Conservation (phyloP, 768 basidiomycete species). For the Cubamyces sp. region DNA sequence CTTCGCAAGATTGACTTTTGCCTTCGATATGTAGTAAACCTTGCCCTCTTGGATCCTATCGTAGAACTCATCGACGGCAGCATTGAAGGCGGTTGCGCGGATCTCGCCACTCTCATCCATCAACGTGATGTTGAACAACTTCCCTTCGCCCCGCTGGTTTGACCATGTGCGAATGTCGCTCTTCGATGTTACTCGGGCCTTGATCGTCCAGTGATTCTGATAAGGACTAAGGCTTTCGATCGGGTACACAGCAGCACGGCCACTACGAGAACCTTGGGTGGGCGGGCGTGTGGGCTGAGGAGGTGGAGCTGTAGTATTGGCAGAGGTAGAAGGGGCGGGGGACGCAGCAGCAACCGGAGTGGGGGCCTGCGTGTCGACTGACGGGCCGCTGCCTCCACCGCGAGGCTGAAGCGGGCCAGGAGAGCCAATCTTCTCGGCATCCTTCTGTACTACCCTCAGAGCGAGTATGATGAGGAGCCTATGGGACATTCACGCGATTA, state of each 20-base stretch:
- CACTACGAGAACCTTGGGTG: slow-evolving; percentile 24
- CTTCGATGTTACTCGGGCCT: slow-evolving; percentile 89
- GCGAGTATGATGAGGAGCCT: slow-evolving; percentile 85
- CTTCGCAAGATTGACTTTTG: slow-evolving; percentile 92
- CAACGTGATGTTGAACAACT: slow-evolving; percentile 88
- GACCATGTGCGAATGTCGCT: slow-evolving; percentile 89
- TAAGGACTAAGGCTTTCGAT: slow-evolving; percentile 96
- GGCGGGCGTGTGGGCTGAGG: slow-evolving; percentile 10
- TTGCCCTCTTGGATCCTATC: slow-evolving; percentile 89
- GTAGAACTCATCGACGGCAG: slow-evolving; percentile 80
- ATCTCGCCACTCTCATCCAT: slow-evolving; percentile 97
- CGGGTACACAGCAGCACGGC: slow-evolving; percentile 58
- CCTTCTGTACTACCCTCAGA: slow-evolving; percentile 56
- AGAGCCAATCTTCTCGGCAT: slow-evolving; percentile 76
- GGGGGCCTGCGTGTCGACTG: slow-evolving; percentile 25
- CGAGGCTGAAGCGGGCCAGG: slow-evolving; percentile 44
- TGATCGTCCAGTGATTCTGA: slow-evolving; percentile 99
- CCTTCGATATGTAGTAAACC: slow-evolving; percentile 90
- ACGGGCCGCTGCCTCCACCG: slow-evolving; percentile 33
- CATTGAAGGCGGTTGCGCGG: slow-evolving; percentile 88
- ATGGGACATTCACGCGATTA: slow-evolving; percentile 8
- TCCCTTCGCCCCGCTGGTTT: slow-evolving; percentile 90
- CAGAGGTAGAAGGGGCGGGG: slow-evolving; percentile 36
- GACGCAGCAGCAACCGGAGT: slow-evolving; percentile 32
- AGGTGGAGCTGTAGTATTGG: slow-evolving; percentile 32